Evolutionary conservation across 345 rosid genomes (phyloP), one percentile per base, ranked within the genome.

Genomic region (Kandelia obovata): DNA sequence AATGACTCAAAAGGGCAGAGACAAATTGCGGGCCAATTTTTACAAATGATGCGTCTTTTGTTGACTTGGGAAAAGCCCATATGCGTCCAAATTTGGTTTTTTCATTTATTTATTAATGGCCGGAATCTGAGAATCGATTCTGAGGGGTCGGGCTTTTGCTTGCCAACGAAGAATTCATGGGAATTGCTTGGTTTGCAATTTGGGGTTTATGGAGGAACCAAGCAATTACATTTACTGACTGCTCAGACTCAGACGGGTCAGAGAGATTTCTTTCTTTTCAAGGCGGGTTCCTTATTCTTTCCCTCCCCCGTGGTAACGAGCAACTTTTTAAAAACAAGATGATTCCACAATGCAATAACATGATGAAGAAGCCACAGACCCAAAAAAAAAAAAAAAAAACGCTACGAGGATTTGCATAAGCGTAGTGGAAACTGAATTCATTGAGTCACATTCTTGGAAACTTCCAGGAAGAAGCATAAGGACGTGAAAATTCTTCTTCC

Each of bases 201-300:
- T 2, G n/a, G 11, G 56, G 57, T 43, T 46, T 26, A 5, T 27
- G 7, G 25, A 27, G 23, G 67, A 64, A 27, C 57, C 10, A 21
- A 9, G 6, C 11, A 39, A 39, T 62, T 30, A 4, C 15, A n/a
- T 37, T 9, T 19, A 10, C 3, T 5, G n/a, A 30, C 15, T 7
- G 15, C 37, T 23, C 53, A 3, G 35, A 6, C 34, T 5, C 35
- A 32, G 30, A 2, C 2, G 35, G 0, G 7, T 5, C 35, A 32
- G 35, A 32, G 26, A 53, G 28, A 34, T 52, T 34, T 53, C 53
- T 35, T 70, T 26, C 8, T 9, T 10, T 27, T 19, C 23, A 43
- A 53, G 35, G 27, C 31, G 46, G 32, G 6, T 4, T 43, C 21
- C 27, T 26, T 71, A 55, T 71, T 71, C 74, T 56, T 71, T 71